Base-by-base conservation (phyloP, 1,284 basidiomycete species). In the Apiotrichum mycotoxinovorans region DNA sequence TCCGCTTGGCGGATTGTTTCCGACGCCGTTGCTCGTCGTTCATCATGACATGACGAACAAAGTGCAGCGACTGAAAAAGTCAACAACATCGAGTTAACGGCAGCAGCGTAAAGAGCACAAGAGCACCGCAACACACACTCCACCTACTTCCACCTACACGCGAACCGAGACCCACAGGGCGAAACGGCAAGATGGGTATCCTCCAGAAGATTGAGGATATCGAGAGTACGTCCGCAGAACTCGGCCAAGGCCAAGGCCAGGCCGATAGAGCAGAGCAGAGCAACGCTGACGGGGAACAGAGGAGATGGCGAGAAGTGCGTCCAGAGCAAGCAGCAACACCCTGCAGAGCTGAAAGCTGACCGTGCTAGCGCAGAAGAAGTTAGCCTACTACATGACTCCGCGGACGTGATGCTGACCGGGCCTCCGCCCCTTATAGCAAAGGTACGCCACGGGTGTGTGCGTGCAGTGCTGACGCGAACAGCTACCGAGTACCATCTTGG, bases 151-250 rank as follows among this genome's bases (percentile, higher is more conserved):
- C n/a, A n/a, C n/a, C n/a, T n/a, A n/a, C n/a, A 30, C 30, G 7
- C 30, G 30, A 30, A 5, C 37, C 12, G 37, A 38, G 8, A 14
- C 37, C 17, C 35, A 37, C 35, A 40, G 38, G n/a, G n/a, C n/a
- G 8, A 5, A 18, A 17, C n/a, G n/a, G 18, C 38, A 40, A n/a
- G 30, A 94, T 93, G 91, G 91, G 91, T 70, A 84, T 94, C 69
- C 81, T 91, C 64, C 91, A 94, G 79, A 94, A 94, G 89, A 93
- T 94, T 64, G 92, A 92, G 76, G 90, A 90, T 73, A 93, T 94
- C 64, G 89, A 95, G 83, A 89, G 89, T 91, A 72, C 79, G 84
- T 70, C n/a, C n/a, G n/a, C n/a, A n/a, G n/a, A n/a, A n/a, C n/a
- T n/a, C n/a, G n/a, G n/a, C n/a, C n/a, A n/a, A n/a, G n/a, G n/a